phyloP scores from a whole-genome alignment of 257 asterid genomes.

The Solanum tarapatanum region DNA sequence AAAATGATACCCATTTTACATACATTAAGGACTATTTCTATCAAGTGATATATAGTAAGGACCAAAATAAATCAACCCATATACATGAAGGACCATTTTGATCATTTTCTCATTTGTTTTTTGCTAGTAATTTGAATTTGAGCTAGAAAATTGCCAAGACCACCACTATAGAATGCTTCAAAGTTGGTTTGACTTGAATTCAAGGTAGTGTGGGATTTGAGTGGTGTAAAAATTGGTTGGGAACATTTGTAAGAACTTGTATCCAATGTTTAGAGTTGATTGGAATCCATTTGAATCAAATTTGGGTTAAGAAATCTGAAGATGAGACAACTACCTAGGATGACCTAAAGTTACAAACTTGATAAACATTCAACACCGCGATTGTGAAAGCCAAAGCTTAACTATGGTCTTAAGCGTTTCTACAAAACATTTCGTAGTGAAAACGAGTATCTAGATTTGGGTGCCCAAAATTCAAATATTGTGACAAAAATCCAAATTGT shows the following conservation, averaged over 20 bases:
- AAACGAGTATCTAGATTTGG: background rate
- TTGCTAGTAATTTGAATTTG: background rate
- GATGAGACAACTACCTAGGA: background rate
- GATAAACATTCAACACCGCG: background rate
- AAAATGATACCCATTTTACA: no score
- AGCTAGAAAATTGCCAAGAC: background rate
- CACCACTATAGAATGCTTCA: background rate
- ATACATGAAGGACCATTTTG: no score
- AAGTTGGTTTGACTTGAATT: background rate
- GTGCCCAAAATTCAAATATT: background rate
- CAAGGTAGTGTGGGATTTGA: background rate
- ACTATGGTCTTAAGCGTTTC: background rate
- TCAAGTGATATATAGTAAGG: no score
- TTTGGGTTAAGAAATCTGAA: background rate
- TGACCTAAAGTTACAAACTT: background rate
- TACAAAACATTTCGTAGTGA: background rate
- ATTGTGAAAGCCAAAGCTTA: background rate
- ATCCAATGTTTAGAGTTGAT: background rate
- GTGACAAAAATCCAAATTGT: background rate
- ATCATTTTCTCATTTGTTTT: no score
- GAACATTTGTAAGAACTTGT: background rate
- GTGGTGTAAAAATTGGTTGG: background rate
- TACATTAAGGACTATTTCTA: no score
- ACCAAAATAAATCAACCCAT: no score
- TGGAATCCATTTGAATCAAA: background rate